phyloP scores from a whole-genome alignment of 2,329 filamentous ascomycete species.

The Leptographium wingfieldii region DNA sequence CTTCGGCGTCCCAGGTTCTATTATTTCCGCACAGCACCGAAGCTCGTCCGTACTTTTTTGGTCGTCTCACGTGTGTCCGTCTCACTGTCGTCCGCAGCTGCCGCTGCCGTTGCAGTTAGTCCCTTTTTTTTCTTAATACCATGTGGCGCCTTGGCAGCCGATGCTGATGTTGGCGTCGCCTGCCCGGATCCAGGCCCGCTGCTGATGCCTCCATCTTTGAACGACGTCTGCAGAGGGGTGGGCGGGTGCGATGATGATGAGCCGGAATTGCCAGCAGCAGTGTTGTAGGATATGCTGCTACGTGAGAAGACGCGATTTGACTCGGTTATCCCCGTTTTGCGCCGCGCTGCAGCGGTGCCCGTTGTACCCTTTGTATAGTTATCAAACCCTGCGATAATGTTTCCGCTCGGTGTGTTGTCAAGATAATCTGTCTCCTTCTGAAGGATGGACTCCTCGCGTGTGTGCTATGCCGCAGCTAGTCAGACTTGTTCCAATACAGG shows the following conservation, averaged over 20 bases:
- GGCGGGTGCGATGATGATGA: conserved; percentile 31
- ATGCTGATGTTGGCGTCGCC: conserved; percentile 42
- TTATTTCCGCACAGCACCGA: conserved; percentile 39
- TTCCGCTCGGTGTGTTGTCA: conserved; percentile 77
- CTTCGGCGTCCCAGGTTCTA: not conserved
- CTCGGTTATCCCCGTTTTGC: conserved; percentile 52
- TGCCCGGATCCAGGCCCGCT: conserved; percentile 29
- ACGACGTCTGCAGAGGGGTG: conserved; percentile 42
- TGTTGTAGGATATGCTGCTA: conserved; percentile 50
- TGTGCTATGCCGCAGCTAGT: conserved; percentile 1
- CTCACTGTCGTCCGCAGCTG: conserved; percentile 39
- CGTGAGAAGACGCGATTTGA: conserved; percentile 62
- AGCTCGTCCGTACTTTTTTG: conserved; percentile 46
- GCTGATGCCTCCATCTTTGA: conserved; percentile 25
- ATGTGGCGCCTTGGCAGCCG: conserved; percentile 28
- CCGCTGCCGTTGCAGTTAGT: conserved; percentile 14
- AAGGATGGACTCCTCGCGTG: conserved; percentile 64
- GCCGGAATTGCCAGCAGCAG: conserved; percentile 28
- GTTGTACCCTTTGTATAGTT: conserved; percentile 88
- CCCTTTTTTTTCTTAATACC: conserved; percentile 43
- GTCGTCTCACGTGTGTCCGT: conserved; percentile 36
- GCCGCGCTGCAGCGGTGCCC: conserved; percentile 48
- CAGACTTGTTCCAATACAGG: not conserved
- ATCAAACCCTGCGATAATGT: conserved; percentile 96
- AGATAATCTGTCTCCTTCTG: conserved; percentile 79